phyloP scores from a whole-genome alignment of 768 basidiomycete species.

The Tremella mesenterica region DNA sequence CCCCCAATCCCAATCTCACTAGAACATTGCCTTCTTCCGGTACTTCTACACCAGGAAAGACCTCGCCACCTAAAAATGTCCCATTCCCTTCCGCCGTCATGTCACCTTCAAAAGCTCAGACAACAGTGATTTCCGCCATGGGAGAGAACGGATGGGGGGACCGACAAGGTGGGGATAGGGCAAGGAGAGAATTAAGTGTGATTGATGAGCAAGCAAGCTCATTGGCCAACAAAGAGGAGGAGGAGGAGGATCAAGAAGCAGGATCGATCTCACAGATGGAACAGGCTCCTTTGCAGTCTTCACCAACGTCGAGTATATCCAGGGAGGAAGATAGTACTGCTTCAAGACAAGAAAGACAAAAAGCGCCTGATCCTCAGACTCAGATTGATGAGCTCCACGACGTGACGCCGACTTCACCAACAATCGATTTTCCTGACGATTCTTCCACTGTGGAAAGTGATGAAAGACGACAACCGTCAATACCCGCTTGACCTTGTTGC shows the following conservation, averaged over 20 bases:
- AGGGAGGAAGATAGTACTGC: not conserved
- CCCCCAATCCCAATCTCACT: constrained; percentile 20
- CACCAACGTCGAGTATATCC: no score
- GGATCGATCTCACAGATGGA: not conserved
- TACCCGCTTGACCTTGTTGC: not conserved
- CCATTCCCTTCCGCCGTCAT: constrained; percentile 10
- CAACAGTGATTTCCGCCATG: constrained; percentile 21
- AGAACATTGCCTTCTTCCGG: constrained; percentile 15
- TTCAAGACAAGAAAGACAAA: not conserved
- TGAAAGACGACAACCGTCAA: not conserved
- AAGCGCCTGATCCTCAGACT: not conserved
- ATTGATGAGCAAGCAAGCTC: constrained; percentile 30
- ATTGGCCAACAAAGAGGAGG: not conserved
- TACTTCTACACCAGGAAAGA: constrained; percentile 11
- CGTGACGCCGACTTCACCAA: not conserved
- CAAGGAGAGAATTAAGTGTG: constrained; percentile 40
- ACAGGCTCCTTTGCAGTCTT: not conserved
- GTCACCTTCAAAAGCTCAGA: constrained; percentile 17
- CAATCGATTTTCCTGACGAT: not conserved
- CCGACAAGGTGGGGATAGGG: constrained; percentile 14
- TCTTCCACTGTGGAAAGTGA: not conserved
- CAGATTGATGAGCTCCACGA: not conserved
- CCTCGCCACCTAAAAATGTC: constrained; percentile 14
- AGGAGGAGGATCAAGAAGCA: not conserved
- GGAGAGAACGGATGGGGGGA: constrained; percentile 21